Evolutionary conservation across 2,329 filamentous ascomycete genomes (phyloP).

Genomic region (Monosporascus sp.): DNA sequence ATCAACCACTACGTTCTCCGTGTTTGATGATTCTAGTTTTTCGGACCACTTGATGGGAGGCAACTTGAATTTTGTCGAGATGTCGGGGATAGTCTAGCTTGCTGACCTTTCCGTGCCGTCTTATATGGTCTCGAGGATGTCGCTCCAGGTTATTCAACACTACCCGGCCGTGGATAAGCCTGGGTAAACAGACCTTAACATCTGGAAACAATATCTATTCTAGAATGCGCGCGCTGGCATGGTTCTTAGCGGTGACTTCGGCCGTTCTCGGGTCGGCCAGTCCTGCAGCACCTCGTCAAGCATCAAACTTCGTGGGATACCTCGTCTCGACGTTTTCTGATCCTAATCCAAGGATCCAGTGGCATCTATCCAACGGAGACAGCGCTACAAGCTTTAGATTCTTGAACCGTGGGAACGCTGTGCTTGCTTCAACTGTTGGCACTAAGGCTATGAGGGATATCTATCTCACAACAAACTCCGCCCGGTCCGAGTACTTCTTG

Average conservation of each 20-base stretch:
- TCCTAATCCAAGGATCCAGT: conserved; percentile 26
- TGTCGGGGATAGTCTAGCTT: too few species aligned
- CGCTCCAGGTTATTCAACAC: too few species aligned
- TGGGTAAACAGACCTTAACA: too few species aligned
- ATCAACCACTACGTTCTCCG: too few species aligned
- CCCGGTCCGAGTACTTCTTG: conserved; percentile 29
- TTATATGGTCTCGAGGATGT: too few species aligned
- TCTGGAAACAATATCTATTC: too few species aligned
- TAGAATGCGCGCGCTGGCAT: too few species aligned
- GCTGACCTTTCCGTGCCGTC: too few species aligned
- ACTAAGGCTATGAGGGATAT: conserved; percentile 31
- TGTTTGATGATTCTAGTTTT: too few species aligned
- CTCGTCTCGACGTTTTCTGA: conserved; percentile 33
- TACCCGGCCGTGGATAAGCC: too few species aligned
- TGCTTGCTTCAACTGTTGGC: conserved; percentile 29
- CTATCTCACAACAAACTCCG: conserved; percentile 28
- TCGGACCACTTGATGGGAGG: too few species aligned
- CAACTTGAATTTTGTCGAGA: too few species aligned
- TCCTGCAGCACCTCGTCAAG: conserved; percentile 5
- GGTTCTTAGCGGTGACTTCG: conserved; percentile 1
- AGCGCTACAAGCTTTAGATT: conserved; percentile 27
- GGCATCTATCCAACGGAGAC: conserved; percentile 28
- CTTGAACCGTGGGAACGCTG: conserved; percentile 26
- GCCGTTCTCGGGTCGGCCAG: conserved; percentile 4
- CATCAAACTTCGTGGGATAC: conserved; percentile 26